A percentile compares a stretch with the other conserved stretches of the same genome.
These are phyloP conservation scores for Aspergillus steynii DNA, from an alignment of 495 filamentous ascomycete genomes.

Conservation along the genomic window DNA sequence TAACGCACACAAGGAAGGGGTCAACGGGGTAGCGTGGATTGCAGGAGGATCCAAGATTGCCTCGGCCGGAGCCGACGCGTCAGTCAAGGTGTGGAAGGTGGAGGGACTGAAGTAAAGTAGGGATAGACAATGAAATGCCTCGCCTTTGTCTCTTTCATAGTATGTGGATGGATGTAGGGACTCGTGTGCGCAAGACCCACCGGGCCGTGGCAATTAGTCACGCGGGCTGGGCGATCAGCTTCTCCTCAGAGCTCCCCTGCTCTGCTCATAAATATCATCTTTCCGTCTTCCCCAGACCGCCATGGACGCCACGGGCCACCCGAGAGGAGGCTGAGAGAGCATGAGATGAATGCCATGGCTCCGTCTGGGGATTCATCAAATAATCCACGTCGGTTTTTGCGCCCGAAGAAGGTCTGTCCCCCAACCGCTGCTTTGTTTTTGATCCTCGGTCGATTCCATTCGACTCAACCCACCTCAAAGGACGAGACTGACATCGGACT, in stretches of 20 bases:
- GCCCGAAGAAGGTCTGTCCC: conserved; percentile 33
- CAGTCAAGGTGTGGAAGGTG: conserved; percentile 87
- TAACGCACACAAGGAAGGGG: conserved; percentile 94
- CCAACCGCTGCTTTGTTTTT: not conserved
- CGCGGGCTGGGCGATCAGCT: not conserved
- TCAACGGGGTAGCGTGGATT: conserved; percentile 85
- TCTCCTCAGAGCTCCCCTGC: not conserved
- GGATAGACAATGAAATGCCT: not conserved
- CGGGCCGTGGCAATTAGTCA: not conserved
- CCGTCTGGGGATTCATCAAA: conserved; percentile 33
- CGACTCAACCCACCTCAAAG: not conserved
- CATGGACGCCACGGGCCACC: not conserved
- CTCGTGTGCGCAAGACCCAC: not conserved
- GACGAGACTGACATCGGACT: not conserved
- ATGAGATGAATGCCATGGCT: conserved; percentile 30
- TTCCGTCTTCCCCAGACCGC: not conserved
- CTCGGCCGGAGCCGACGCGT: conserved; percentile 82
- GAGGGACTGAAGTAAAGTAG: conserved; percentile 54
- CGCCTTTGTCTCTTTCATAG: not conserved
- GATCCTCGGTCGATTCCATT: not conserved
- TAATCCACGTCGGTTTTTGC: conserved; percentile 42
- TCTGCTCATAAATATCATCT: too few relatives aligned
- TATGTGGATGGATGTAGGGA: too few relatives aligned
- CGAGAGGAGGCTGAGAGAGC: conserved; percentile 7
- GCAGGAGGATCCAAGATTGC: conserved; percentile 67